These are phyloP conservation scores for Rhodosporidiobolus sp. DNA, from an alignment of 768 basidiomycete species.

Conservation along the genomic window DNA sequence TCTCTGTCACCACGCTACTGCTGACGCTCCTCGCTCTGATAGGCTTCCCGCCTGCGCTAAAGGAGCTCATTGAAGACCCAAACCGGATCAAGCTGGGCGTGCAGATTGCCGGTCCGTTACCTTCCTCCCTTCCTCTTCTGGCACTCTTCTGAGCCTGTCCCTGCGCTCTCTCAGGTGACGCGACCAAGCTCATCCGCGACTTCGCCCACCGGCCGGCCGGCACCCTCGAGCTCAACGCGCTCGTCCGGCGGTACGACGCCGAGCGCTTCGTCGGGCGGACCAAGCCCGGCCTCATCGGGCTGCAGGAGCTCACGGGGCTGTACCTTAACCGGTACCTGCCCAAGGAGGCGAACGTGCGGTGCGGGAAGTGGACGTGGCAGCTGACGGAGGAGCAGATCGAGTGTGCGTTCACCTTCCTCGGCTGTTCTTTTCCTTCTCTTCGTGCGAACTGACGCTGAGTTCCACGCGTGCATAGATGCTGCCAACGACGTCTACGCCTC, in stretches of 20 bases:
- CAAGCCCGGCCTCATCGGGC: slow-evolving; percentile 16
- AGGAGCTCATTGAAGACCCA: slow-evolving; percentile 27
- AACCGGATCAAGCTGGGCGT: slow-evolving; percentile 32
- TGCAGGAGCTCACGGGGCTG: slow-evolving; percentile 24
- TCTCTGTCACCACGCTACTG: not conserved
- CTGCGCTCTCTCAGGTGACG: slow-evolving; percentile 23
- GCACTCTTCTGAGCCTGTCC: not conserved
- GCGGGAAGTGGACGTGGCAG: slow-evolving; percentile 5
- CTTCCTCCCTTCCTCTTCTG: not conserved
- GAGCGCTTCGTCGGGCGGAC: not conserved
- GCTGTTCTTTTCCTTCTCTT: not conserved
- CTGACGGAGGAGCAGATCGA: slow-evolving; percentile 12
- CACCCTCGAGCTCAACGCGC: slow-evolving; percentile 28
- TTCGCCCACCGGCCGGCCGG: slow-evolving; percentile 11
- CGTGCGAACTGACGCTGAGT: not conserved
- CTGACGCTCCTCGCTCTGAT: not conserved
- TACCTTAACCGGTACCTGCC: slow-evolving; percentile 35
- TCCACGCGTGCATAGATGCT: slow-evolving; percentile 2
- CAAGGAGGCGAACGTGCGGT: slow-evolving; percentile 17
- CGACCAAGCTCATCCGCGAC: slow-evolving; percentile 21
- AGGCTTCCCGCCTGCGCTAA: slow-evolving; percentile 18
- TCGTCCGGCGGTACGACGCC: slow-evolving; percentile 16
- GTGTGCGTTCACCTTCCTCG: slow-evolving; percentile 5
- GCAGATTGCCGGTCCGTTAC: slow-evolving; percentile 21
- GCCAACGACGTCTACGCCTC: slow-evolving; percentile 39